Evolutionary conservation across 768 basidiomycete genomes (phyloP).

Genomic region (Phlebiopsis gigantea): DNA sequence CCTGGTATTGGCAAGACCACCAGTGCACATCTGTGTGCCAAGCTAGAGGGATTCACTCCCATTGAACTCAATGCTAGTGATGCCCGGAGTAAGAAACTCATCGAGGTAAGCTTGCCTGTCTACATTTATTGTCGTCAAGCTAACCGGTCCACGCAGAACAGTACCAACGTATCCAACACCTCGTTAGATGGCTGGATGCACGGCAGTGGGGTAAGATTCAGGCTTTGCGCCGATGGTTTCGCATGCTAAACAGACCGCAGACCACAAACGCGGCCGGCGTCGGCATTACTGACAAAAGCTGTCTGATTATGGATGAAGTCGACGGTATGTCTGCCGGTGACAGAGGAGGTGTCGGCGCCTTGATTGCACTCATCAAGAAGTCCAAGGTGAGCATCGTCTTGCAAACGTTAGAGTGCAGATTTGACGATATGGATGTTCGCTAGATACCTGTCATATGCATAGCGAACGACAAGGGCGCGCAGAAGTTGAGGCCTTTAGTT

Average conservation of each 20-base stretch:
- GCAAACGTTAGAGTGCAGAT: neutral
- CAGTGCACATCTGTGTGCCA: constrained; percentile 88
- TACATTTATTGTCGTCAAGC: neutral
- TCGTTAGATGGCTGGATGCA: constrained; percentile 84
- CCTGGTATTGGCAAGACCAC: constrained; percentile 99
- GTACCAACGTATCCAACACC: constrained; percentile 85
- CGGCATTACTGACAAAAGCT: constrained; percentile 69
- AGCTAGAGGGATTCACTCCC: constrained; percentile 84
- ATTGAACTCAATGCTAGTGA: constrained; percentile 98
- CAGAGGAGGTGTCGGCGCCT: constrained; percentile 90
- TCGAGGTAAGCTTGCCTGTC: constrained; percentile 55
- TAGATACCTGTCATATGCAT: constrained; percentile 97
- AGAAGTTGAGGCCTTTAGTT: constrained; percentile 85
- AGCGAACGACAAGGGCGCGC: constrained; percentile 83
- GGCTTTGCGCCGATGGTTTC: neutral
- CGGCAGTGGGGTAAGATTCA: constrained; percentile 41
- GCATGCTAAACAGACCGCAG: constrained; percentile 24
- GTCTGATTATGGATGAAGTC: constrained; percentile 98
- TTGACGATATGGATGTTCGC: neutral
- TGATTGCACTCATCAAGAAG: constrained; percentile 90
- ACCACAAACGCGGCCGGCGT: constrained; percentile 66
- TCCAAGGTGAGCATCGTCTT: constrained; percentile 52
- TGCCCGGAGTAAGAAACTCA: constrained; percentile 90
- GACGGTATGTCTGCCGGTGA: constrained; percentile 99
- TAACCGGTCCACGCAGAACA: constrained; percentile 43